Base-by-base conservation (phyloP, 1,284 basidiomycete genomes). In the Tilletiopsis washingtonensis region DNA sequence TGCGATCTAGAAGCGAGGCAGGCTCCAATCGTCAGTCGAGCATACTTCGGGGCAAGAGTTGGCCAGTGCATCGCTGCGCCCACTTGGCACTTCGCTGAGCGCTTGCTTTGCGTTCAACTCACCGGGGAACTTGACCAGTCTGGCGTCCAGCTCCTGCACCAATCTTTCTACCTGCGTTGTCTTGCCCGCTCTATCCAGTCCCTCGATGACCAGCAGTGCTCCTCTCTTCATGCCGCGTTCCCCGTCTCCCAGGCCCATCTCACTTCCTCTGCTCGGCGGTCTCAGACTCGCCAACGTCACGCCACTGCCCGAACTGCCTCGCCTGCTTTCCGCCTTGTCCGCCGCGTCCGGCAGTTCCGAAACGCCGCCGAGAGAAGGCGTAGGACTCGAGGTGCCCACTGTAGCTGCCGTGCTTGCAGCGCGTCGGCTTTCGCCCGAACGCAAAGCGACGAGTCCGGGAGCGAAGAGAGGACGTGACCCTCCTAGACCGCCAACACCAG, bases 1-100 rank as follows among this genome's bases (percentile, higher is more conserved):
- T 88, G 36, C 94, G 81, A 74, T 97, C 93, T 94, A 68, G 17
- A 17, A 23, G 1, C 23, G n/a, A n/a, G n/a, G n/a, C n/a, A n/a
- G n/a, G n/a, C n/a, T n/a, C n/a, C n/a, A n/a, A n/a, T n/a, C 14
- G 32, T n/a, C 34, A 36, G 19, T 4, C 14, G 26, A 53, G 49
- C 21, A 15, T n/a, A n/a, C 23, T n/a, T 25, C 34, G 21, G 26
- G 6, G 15, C 27, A 34, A 39, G 38, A 46, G 19, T n/a, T 14
- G 43, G 17, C 7, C 15, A n/a, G 15, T 41, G 40, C 15, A 41
- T 41, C 40, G 40, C 24, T 9, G 40, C 7, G 40, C 40, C 9
- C 19, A 41, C 9, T 9, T 21, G 40, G 40, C 40, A 41, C 9
- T 36, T n/a, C 34, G 14, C n/a, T 36, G 34, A 36, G 14, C n/a